phyloP scores from a whole-genome alignment of 768 basidiomycete genomes.

The Sutorius australiensis region DNA sequence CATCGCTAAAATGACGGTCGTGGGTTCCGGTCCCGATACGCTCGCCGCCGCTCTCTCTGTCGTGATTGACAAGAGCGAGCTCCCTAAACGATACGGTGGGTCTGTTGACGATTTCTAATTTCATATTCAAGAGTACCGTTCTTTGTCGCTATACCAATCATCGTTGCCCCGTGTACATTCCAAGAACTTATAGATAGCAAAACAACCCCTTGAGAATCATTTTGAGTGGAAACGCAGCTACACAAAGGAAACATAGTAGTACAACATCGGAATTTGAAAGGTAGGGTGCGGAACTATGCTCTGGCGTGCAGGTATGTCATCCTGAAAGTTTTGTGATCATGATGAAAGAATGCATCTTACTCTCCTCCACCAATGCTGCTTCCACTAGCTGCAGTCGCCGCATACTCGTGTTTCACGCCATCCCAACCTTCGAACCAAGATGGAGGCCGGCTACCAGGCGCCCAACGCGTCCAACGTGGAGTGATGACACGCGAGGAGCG shows the following conservation, averaged over 20 bases:
- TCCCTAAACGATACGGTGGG: slow-evolving; percentile 74
- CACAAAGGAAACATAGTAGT: background rate
- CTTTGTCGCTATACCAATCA: background rate
- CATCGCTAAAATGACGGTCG: slow-evolving; percentile 77
- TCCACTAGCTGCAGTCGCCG: slow-evolving; percentile 38
- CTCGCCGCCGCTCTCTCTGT: slow-evolving; percentile 60
- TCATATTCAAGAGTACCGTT: background rate
- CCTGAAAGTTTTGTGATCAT: background rate
- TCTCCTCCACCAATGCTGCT: slow-evolving; percentile 29
- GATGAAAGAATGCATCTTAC: background rate
- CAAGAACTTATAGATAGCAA: background rate
- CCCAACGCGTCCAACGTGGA: slow-evolving; percentile 26
- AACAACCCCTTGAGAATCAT: background rate
- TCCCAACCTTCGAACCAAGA: slow-evolving; percentile 44
- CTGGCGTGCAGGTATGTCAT: background rate
- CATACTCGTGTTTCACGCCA: slow-evolving; percentile 39
- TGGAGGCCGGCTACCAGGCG: slow-evolving; percentile 28
- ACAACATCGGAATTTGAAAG: background rate
- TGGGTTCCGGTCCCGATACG: slow-evolving; percentile 57
- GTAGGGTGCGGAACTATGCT: background rate
- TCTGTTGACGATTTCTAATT: slow-evolving; percentile 49
- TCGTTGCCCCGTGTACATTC: background rate
- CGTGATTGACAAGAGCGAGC: slow-evolving; percentile 49
- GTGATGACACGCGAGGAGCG: slow-evolving; percentile 9
- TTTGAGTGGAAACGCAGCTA: background rate